Conservation (phyloP, 371 early-diverging fungal genomes). For the Syncephalastrum racemosum region DNA sequence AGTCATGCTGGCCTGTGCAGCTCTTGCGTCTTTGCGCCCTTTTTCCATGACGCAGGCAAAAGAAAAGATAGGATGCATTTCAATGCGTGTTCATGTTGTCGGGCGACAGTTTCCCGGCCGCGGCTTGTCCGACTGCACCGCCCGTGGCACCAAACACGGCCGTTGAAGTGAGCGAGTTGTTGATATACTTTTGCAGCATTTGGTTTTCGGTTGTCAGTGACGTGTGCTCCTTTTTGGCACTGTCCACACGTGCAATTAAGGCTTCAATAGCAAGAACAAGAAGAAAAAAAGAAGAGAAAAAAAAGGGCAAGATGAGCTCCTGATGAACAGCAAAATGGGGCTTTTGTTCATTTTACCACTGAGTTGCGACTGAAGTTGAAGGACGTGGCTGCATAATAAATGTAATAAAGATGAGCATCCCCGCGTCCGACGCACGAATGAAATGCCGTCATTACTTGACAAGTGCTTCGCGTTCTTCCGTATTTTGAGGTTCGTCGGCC, state of each 20-base stretch:
- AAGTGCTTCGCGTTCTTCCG: conserved; percentile 1
- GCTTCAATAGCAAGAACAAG: no score
- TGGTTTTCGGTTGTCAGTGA: conserved; percentile 53
- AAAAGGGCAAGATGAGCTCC: not conserved
- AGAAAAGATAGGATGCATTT: no score
- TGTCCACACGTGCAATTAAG: conserved; percentile 44
- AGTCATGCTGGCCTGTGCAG: no score
- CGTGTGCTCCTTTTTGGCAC: conserved; percentile 45
- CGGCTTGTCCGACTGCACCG: conserved; percentile 36
- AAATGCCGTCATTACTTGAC: not conserved
- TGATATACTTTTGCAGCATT: conserved; percentile 53
- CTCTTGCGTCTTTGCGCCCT: no score
- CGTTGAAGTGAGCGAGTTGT: conserved; percentile 54
- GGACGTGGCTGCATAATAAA: conserved; percentile 27
- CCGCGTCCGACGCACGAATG: not conserved
- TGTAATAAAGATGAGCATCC: no score
- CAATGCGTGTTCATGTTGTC: no score
- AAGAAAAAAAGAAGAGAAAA: no score
- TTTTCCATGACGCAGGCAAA: no score
- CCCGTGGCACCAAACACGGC: conserved; percentile 59
- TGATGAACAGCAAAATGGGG: not conserved
- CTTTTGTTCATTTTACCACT: conserved; percentile 24
- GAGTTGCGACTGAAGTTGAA: conserved; percentile 41
- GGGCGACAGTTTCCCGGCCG: conserved; percentile 3
- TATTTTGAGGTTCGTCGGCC: conserved; percentile 2